Percentiles rank a stretch among this genome's conserved stretches.
These are phyloP conservation scores for Fraxinus latifolia DNA, from an alignment of 305 asterid genomes.

Conservation along the genomic window DNA sequence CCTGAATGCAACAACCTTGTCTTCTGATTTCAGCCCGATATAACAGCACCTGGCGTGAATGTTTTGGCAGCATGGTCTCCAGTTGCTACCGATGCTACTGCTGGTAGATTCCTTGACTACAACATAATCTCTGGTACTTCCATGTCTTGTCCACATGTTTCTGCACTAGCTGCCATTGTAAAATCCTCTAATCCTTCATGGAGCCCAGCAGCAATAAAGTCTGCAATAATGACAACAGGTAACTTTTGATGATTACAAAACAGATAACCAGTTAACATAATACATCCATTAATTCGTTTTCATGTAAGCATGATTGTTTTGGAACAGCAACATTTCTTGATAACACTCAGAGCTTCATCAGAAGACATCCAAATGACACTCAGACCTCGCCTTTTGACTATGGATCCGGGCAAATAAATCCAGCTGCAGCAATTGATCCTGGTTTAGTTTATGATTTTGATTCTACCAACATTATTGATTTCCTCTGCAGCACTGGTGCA, in stretches of 20 bases:
- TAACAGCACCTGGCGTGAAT: conserved; percentile 61
- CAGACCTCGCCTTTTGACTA: conserved; percentile 50
- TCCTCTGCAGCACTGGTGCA: conserved; percentile 59
- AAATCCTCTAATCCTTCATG: conserved; percentile 56
- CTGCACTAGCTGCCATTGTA: conserved; percentile 53
- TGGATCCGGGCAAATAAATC: conserved; percentile 64
- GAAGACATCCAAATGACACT: conserved; percentile 43
- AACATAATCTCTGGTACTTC: conserved; percentile 67
- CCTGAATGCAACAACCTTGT: conserved; percentile 13
- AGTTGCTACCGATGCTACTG: conserved; percentile 30
- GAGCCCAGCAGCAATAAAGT: conserved; percentile 68
- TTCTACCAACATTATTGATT: conserved; percentile 40
- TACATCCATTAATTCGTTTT: neutral
- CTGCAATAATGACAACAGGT: conserved; percentile 73
- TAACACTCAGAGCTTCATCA: conserved; percentile 41
- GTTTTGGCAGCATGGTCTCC: conserved; percentile 75
- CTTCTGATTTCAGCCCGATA: conserved; percentile 50
- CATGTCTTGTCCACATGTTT: conserved; percentile 68
- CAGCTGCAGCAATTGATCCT: conserved; percentile 53
- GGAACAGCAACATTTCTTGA: conserved; percentile 47
- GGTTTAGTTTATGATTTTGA: conserved; percentile 56
- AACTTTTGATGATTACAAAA: conserved; percentile 14
- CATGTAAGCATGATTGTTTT: neutral
- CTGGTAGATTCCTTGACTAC: conserved; percentile 40
- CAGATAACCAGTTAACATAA: neutral